Conservation (phyloP, 176 grass and related monocot genomes). For the Olyra latifolia region DNA sequence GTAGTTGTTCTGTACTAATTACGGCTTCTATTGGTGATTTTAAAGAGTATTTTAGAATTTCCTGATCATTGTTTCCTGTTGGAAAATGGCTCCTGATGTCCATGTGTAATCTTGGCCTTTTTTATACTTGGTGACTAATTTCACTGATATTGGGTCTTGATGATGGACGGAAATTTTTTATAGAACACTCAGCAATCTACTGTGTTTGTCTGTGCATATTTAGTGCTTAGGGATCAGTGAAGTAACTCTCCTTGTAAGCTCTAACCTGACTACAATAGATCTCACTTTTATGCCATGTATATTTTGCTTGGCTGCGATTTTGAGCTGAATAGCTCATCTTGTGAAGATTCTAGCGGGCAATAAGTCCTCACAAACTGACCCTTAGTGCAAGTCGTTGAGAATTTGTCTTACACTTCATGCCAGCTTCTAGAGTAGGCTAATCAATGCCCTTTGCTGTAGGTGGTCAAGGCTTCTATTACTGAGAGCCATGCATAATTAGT, state of each 20-base stretch:
- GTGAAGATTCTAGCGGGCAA: background rate
- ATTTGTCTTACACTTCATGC: constrained; percentile 17
- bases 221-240: background rate
- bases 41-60: constrained; percentile 13
- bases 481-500: background rate
- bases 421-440: constrained; percentile 8
- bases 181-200: background rate
- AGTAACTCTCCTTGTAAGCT: constrained; percentile 6
- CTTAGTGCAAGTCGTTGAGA: background rate
- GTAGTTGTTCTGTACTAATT: background rate
- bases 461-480: constrained; percentile 15
- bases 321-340: background rate
- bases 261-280: background rate
- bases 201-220: constrained; percentile 1
- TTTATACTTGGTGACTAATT: background rate
- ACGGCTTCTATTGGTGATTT: background rate
- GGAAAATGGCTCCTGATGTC: background rate
- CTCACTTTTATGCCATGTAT: background rate
- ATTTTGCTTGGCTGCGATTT: constrained; percentile 1
- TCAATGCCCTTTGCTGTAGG: background rate
- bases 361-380: background rate
- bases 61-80: background rate
- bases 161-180: background rate
- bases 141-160: background rate
- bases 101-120: background rate